Evolutionary conservation across 139 green algal genomes (phyloP).

Genomic region (Chlamydomonas sphaeroides): DNA sequence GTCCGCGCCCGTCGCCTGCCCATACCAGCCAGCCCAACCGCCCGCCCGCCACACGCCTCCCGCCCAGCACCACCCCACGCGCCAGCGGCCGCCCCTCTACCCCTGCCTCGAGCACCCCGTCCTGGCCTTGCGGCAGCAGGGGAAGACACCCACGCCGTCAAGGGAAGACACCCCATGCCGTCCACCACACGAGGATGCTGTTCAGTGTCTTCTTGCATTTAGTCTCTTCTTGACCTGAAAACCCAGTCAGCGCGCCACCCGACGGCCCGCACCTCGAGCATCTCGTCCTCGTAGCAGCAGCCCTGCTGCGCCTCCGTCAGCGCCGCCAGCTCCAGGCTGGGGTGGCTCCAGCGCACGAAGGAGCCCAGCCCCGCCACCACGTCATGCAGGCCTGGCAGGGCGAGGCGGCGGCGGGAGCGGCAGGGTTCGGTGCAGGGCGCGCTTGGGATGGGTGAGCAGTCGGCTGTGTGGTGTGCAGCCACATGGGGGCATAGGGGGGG

Average conservation of each 20-base stretch:
- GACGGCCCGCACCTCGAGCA: conserved; percentile 63
- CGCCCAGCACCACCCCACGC: neutral
- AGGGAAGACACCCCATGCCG: no score
- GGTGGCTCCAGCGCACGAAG: conserved; percentile 72
- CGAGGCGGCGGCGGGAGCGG: neutral
- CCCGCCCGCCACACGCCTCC: neutral
- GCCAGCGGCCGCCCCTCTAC: neutral
- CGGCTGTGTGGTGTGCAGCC: no score
- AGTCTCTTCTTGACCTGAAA: no score
- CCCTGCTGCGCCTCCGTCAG: conserved; percentile 29
- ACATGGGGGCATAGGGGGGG: no score
- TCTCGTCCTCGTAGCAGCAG: conserved; percentile 55
- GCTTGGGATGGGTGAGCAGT: no score
- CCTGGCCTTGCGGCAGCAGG: no score
- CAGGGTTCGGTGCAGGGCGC: no score
- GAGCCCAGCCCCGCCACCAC: conserved; percentile 55
- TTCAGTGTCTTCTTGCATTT: no score
- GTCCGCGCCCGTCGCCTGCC: neutral
- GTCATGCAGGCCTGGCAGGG: neutral
- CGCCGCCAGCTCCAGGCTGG: conserved; percentile 37
- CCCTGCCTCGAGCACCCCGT: conserved; percentile 23
- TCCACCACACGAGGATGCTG: no score
- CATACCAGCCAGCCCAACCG: neutral
- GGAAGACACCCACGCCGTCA: no score
- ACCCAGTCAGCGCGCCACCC: no score